Evolutionary conservation across 2,329 filamentous ascomycete species (phyloP), one percentile per base, ranked within the genome.

Genomic region (Botrytis porri): DNA sequence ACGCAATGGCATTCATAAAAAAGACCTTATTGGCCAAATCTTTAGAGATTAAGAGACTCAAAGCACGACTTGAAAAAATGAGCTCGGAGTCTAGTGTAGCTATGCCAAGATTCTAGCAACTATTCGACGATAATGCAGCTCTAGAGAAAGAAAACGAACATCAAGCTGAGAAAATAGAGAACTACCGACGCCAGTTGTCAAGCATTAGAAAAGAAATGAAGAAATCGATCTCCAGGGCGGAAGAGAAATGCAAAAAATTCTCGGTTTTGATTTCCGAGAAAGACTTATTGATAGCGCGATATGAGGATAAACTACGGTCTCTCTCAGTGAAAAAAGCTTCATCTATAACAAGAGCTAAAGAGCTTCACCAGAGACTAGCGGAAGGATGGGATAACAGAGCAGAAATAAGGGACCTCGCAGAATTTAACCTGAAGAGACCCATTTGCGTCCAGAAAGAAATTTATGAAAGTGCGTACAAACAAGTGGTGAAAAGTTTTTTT

Each of bases 281-380:
- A 10, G 57, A 35, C 18, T 8, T 20, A 22, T 20, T 39, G 59
- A 16, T 39, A 4, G 35, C 4, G 22, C 8, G 22, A 12, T 12
- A 39, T 6, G 3, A 39, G 32, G 35, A 61, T 14, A 8, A 7
- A 12, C 1, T 16, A n/a, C 22, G 12, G 25, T 25, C 35, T 61
- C 22, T n/a, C 0, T 61, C 1, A 16, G 22, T 8, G 0, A 1
- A 39, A 1, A 9, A 39, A 25, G 12, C 12, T 37, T 6, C 12
- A n/a, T 61, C 20, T 4, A 37, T 16, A 61, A 25, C 1, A 39
- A 61, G 10, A 61, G 35, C 22, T 2, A 18, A 4, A 25, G 2
- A 61, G 16, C 22, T 9, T 6, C 12, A 37, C 22, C 8, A 0
- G 1, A 32, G 22, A 61, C 0, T 41, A 29, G 60, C 12, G 5